Conservation (phyloP, 179 eudicot species). For the Gypsophila paniculata region DNA sequence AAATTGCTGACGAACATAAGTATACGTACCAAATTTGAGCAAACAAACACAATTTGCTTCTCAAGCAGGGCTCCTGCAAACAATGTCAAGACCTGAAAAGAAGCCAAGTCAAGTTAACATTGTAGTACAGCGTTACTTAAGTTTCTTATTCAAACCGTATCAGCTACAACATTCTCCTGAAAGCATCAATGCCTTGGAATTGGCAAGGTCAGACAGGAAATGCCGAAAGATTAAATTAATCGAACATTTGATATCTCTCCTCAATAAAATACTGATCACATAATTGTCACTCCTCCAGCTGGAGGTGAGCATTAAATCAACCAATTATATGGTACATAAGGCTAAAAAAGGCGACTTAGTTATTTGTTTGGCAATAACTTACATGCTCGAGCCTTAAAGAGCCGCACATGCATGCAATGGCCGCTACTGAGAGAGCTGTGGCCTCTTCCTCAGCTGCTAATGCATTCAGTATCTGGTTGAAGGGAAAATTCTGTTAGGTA, state of each 20-base stretch:
- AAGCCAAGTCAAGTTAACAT: neutral
- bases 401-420: conserved; percentile 85
- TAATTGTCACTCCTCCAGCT: no score
- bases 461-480: conserved; percentile 52
- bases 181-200: neutral
- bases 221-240: neutral
- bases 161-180: neutral
- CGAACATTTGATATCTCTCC: neutral
- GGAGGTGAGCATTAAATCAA: no score
- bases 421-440: conserved; percentile 71
- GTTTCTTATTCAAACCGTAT: neutral
- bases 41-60: conserved; percentile 81
- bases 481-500: conserved; percentile 9
- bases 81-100: conserved; percentile 71
- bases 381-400: conserved; percentile 86
- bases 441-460: conserved; percentile 90
- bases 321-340: neutral
- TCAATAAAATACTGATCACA: neutral
- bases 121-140: neutral
- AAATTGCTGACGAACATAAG: neutral
- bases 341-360: neutral
- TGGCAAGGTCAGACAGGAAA: neutral
- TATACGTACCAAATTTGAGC: conserved; percentile 79
- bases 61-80: conserved; percentile 91
- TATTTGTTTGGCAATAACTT: conserved; percentile 25